Base-by-base conservation (phyloP, 2,329 filamentous ascomycete species). In the Colletotrichum sp. region DNA sequence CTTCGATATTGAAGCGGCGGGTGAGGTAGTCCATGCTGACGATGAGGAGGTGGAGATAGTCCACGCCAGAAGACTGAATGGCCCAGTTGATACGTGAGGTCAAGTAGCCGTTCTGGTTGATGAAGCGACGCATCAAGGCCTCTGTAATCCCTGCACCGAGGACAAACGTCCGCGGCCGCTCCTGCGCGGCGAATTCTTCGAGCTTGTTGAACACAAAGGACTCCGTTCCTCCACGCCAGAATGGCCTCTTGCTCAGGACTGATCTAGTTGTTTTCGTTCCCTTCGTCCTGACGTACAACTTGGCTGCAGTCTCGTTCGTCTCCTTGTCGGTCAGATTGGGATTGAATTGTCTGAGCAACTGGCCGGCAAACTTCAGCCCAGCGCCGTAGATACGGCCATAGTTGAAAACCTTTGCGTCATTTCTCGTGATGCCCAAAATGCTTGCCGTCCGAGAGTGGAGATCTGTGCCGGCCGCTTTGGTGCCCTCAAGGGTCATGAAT, bases 341-440 rank as follows among this genome's bases (percentile, higher is more conserved):
- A 80, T 98, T 98, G 87, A 99, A 99, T 81, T 98, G 97, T 9
- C 96, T 92, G 3, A 99, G 90, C 3, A 99, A 88, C 12, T 95
- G 97, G 4, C 94, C 93, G 0, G 97, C 97, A 81, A 99, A 99
- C 79, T 96, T 98, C 66, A 98, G 87, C 0, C 97, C 97, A 6
- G 97, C 97, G n/a, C 97, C 97, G 81, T 99, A 99, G 64, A 99
- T 99, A 55, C 97, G 95, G 9, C 97, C 97, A 80, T 99, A 99
- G 83, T 99, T 99, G 89, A 99, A 99, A 1, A 99, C 92, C 82
- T 99, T 99, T 74, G 97, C 97, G 81, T 98, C 93, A 80, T 98
- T 98, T 76, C 97, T 91, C 4, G 95, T 97, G 76, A 99, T 99
- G 8, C 96, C 96, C 3, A 99, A 85, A 73, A 99, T 99, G 7